Percentiles rank a stretch among this genome's conserved stretches.
phyloP scores from a whole-genome alignment of 1,139 yeast species.

The Geotrichum siamense region DNA sequence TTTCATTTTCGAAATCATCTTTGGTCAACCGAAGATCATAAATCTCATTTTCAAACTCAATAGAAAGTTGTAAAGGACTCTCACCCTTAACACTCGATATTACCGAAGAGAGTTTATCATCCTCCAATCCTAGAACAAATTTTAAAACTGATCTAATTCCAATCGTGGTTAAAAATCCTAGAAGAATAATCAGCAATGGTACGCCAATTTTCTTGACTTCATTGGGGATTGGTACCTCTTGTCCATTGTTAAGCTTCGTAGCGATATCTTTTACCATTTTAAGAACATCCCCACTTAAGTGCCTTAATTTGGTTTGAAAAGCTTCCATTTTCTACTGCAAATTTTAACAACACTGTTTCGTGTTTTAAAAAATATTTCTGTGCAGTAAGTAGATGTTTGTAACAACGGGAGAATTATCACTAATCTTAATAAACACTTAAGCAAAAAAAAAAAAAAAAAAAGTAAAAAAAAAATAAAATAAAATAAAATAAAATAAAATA shows the following conservation, averaged over 20 bases:
- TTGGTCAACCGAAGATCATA: not conserved
- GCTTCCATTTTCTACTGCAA: not conserved
- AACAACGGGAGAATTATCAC: conserved; percentile 1
- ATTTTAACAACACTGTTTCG: too few relatives aligned
- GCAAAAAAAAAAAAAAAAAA: too few relatives aligned
- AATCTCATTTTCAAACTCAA: not conserved
- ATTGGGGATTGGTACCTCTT: conserved; percentile 7
- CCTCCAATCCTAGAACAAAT: not conserved
- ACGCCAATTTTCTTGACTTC: conserved; percentile 1
- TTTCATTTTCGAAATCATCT: conserved; percentile 57
- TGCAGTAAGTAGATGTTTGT: not conserved
- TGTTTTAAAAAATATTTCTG: not conserved
- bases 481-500: too few relatives aligned
- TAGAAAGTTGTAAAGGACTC: not conserved
- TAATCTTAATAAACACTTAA: not conserved
- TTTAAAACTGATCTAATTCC: conserved; percentile 3
- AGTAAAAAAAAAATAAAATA: too few relatives aligned
- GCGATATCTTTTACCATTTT: not conserved
- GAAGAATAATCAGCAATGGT: conserved; percentile 5
- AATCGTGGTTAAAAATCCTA: conserved; percentile 8
- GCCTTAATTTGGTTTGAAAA: not conserved
- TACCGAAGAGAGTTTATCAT: not conserved
- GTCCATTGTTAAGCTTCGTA: conserved; percentile 9
- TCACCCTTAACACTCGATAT: not conserved
- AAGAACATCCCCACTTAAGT: not conserved